Base-by-base conservation (phyloP, 176 grass and related monocot species). In the Pharus latifolius region DNA sequence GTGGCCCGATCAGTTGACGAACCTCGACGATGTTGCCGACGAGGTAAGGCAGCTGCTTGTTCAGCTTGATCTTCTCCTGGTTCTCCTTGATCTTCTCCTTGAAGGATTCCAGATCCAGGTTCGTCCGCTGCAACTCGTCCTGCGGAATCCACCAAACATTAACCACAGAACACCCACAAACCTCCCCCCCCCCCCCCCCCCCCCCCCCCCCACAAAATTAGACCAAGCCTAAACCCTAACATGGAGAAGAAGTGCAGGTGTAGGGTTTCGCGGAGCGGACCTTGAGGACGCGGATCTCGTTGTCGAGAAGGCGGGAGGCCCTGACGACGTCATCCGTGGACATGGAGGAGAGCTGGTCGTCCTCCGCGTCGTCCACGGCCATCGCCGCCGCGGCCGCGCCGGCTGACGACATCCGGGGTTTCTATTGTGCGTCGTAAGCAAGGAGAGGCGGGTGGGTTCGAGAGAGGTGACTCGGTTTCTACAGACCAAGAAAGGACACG, bases 21-120 rank as follows among this genome's bases (percentile, higher is more conserved):
- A 92, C 89, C 89, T 97, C 93, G 10, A 97, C 86, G 57, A 97
- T 87, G 83, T 84, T 97, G 1, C 80, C 86, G 16, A 97, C 93
- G 8, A 92, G 83, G 49, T 97, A 90, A 2, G 89, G 93, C 3
- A 97, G 74, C 83, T 87, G 77, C 70, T 92, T 97, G 86, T 82
- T 87, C 34, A 90, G 65, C 66, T 92, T 97, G 47, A 97, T 97
- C 73, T 92, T 97, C 74, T 90, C 83, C 50, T 97, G 86, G 48
- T 92, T 92, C 33, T 90, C 83, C 83, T 90, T 92, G 18, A 89
- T 92, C 78, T 89, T 92, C 47, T 92, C 83, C 69, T 87, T 87
- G 60, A 80, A 70, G n/a, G 86, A 87, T 31, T 90, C 74, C 76
- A 97, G 63, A 51, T 96, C 88, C 15, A 87, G 60, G 74, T 91